These are phyloP conservation scores for Cyclotella atomus DNA, from an alignment of 108 stramenopile genomes.

Conservation along the genomic window DNA sequence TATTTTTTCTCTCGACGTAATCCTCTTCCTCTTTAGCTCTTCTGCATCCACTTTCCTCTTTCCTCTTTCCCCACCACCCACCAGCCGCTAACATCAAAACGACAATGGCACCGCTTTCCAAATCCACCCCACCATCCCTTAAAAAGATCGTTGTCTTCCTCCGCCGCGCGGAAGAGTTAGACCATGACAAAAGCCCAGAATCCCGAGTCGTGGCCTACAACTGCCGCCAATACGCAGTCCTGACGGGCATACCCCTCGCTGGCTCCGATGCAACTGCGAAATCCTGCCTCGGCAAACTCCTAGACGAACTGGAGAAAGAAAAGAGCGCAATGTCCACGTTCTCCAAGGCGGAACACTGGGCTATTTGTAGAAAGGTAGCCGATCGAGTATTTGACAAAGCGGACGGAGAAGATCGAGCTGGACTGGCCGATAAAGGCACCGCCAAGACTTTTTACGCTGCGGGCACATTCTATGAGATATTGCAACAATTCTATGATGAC, in stretches of 20 bases:
- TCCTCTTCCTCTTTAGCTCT: no score
- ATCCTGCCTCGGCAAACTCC: constrained; percentile 58
- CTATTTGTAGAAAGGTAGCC: constrained; percentile 77
- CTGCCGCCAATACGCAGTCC: constrained; percentile 91
- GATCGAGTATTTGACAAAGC: constrained; percentile 88
- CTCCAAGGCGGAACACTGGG: constrained; percentile 70
- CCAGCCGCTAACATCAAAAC: neutral
- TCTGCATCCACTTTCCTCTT: no score
- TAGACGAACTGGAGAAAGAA: constrained; percentile 72
- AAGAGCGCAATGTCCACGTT: constrained; percentile 76
- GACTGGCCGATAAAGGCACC: constrained; percentile 75
- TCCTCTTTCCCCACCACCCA: neutral
- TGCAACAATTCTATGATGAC: constrained; percentile 81
- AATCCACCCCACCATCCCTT: constrained; percentile 69
- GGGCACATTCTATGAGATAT: constrained; percentile 86
- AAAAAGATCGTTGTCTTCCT: constrained; percentile 83
- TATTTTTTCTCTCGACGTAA: no score
- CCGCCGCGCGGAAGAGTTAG: constrained; percentile 89
- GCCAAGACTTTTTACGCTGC: constrained; percentile 94
- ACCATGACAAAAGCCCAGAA: constrained; percentile 71
- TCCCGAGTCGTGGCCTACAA: constrained; percentile 90
- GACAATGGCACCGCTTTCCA: constrained; percentile 11
- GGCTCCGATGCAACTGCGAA: constrained; percentile 43
- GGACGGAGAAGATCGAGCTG: constrained; percentile 80
- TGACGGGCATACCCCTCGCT: constrained; percentile 65